Conservation (phyloP, 306 rosid species). For the Sechiopsis laciniata region DNA sequence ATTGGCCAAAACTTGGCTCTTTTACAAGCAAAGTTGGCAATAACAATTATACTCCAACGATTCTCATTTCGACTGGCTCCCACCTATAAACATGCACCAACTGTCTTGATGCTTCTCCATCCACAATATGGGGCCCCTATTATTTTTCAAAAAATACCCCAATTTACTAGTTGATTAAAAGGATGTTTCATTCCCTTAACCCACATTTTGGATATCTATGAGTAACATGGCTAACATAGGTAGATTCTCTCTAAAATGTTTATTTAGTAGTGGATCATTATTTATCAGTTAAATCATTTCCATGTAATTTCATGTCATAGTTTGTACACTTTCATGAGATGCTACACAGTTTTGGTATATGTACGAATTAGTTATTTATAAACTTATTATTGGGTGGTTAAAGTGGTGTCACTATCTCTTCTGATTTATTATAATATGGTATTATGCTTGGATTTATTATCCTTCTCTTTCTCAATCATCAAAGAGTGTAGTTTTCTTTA, state of each 20-base stretch:
- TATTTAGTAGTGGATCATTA: too few species aligned
- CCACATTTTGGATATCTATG: too few species aligned
- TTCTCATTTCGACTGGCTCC: slow-evolving; percentile 80
- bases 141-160: slow-evolving; percentile 34
- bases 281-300: too few species aligned
- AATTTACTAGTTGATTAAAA: too few species aligned
- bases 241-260: neutral
- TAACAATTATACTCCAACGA: slow-evolving; percentile 75
- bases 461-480: neutral
- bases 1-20: slow-evolving; percentile 88
- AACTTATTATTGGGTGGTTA: neutral
- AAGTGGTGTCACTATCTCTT: neutral
- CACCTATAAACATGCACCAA: slow-evolving; percentile 82
- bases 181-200: too few species aligned
- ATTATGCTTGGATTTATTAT: neutral
- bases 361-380: neutral
- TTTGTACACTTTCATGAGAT: neutral
- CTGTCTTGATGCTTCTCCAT: slow-evolving; percentile 87
- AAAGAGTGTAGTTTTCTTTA: neutral
- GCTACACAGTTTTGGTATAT: neutral
- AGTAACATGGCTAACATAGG: slow-evolving; percentile 1
- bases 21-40: slow-evolving; percentile 63
- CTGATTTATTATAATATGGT: neutral
- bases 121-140: slow-evolving; percentile 95
- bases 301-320: too few species aligned